Evolutionary conservation across 2,329 filamentous ascomycete species (phyloP), one percentile per base, ranked within the genome.

Genomic region (Dactylellina drechsleri): DNA sequence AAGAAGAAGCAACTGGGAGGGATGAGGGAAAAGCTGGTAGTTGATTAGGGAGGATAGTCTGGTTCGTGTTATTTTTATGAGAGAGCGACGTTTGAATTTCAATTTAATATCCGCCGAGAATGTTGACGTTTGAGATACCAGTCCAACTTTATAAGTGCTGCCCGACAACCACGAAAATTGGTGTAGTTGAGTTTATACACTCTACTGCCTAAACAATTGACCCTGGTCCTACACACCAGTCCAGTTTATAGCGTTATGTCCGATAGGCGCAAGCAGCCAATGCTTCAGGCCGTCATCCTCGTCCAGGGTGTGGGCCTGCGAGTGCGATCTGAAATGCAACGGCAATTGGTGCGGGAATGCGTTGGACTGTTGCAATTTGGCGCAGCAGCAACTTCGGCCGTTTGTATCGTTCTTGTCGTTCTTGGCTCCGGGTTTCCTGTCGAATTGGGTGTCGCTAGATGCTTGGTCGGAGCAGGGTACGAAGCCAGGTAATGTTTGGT

Each of bases 311-410:
- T 53, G 18, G 54, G 36, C 36, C 18, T 18, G 47, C 65, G 59
- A 65, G 41, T 71, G 66, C 66, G 66, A 71, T 36, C 31, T 36
- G 31, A 36, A 36, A 36, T 64, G 31, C 36, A 60, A 13, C 53
- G 8, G n/a, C 43, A n/a, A 15, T 47, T 15, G 16, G 13, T 12
- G 53, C 18, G 18, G 54, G 23, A 68, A 56, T 65, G 66, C 45
- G 66, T 71, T 71, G 66, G 59, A 26, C 45, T 71, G 66, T 71
- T 71, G 66, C 36, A 71, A 45, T 59, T 59, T 26, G 59, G n/a
- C 16, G 28, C 50, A 52, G 36, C 41, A 31, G 31, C 31, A 18
- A 26, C 20, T 52, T 52, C 18, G n/a, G n/a, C 16, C 40, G 56
- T 41, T 49, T 60, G 43, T 60, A 16, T 49, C 43, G 36, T 36